Evolutionary conservation across 192 early-diverging fungal genomes (phyloP).

Genomic region (Umbelopsis isabellina): DNA sequence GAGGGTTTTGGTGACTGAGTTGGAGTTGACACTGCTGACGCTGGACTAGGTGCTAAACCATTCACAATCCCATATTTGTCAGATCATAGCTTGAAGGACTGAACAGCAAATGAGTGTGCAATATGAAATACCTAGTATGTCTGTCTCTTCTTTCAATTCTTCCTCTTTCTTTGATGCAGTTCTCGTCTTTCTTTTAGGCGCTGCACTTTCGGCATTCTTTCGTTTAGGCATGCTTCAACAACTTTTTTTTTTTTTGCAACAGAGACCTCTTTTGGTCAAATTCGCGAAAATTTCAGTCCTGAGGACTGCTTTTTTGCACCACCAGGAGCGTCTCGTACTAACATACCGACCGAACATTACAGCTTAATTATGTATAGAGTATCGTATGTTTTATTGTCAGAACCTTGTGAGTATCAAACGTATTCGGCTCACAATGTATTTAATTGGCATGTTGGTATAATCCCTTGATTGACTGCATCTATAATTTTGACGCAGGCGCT

Average conservation of each 20-base stretch:
- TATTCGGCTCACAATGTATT: not conserved
- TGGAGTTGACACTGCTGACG: not conserved
- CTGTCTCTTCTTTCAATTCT: not conserved
- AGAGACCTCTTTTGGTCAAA: not conserved
- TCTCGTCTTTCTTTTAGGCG: not conserved
- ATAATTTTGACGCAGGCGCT: not conserved
- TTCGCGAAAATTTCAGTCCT: constrained; percentile 12
- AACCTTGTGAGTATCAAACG: no score
- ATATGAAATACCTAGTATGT: no score
- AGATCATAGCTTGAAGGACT: no score
- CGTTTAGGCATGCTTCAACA: constrained; percentile 2
- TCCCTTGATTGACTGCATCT: not conserved
- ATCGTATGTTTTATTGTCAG: no score
- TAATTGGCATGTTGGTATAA: not conserved
- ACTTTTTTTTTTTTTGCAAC: not conserved
- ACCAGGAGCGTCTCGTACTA: no score
- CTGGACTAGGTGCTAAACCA: not conserved
- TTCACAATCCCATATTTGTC: no score
- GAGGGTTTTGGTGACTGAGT: constrained; percentile 5
- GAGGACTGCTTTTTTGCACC: no score
- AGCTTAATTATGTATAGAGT: no score
- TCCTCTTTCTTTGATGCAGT: not conserved
- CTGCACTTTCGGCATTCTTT: not conserved
- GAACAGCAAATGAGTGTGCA: no score
- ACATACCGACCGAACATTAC: no score